These are phyloP conservation scores for Stropharia rugosoannulata DNA, from an alignment of 768 basidiomycete genomes.

Conservation along the genomic window DNA sequence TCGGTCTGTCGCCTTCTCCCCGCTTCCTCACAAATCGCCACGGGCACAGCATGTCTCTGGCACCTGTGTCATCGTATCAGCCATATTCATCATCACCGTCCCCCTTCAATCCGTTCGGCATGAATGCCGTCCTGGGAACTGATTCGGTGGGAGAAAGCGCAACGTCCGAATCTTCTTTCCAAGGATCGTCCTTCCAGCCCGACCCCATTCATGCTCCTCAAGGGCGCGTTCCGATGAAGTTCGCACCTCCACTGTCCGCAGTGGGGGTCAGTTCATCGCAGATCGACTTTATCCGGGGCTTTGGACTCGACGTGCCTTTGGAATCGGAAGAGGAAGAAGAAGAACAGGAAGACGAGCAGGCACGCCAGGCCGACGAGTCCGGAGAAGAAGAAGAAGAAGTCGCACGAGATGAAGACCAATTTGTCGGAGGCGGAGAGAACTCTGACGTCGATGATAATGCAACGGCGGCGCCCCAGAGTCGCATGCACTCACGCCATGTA, in stretches of 20 bases:
- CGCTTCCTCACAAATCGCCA: conserved; percentile 54
- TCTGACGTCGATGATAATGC: conserved; percentile 27
- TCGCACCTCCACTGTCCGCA: conserved; percentile 44
- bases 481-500: conserved; percentile 65
- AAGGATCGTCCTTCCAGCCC: conserved; percentile 8
- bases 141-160: conserved; percentile 21
- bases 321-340: conserved; percentile 67
- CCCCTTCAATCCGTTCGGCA: conserved; percentile 67
- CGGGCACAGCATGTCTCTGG: conserved; percentile 74
- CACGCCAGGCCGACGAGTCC: conserved; percentile 46
- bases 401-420: conserved; percentile 28
- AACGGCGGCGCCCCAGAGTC: conserved; percentile 49
- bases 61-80: conserved; percentile 49
- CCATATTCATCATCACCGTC: conserved; percentile 28
- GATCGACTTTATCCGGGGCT: conserved; percentile 77
- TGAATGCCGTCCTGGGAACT: conserved; percentile 51
- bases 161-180: conserved; percentile 13
- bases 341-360: conserved; percentile 27
- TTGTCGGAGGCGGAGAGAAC: conserved; percentile 31
- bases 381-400: conserved; percentile 26
- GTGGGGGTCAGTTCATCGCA: conserved; percentile 48
- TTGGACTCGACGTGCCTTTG: conserved; percentile 77
- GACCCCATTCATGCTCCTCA: conserved; percentile 51
- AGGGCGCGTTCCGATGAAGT: conserved; percentile 49
- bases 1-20: conserved; percentile 52